Base-by-base conservation (phyloP, 352 stramenopile species). In the Poterioochromonas sp. region DNA sequence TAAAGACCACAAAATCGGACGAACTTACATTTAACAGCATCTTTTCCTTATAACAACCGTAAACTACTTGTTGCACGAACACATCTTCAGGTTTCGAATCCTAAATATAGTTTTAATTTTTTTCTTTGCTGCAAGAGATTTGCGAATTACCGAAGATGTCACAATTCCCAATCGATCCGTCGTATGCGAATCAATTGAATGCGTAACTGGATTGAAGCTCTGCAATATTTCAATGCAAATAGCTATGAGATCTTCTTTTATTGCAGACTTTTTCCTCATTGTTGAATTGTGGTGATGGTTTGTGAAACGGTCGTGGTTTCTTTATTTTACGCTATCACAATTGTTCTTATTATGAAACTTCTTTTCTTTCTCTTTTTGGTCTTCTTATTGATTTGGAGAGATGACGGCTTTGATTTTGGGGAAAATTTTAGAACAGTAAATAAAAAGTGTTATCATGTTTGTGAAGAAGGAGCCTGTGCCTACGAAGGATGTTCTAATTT, bases 1-100 rank as follows among this genome's bases (percentile, higher is more conserved):
- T 51, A 51, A 51, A 51, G 18, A 51, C 43, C 2, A 62, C 29
- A 2, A 62, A n/a, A 22, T 34, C 8, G 26, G 51, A 12, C 2
- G 26, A 32, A 32, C 26, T 62, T 22, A 62, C 51, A 8, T 71
- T 71, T 29, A 71, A n/a, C 34, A 71, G 3, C 5, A 81, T 26
- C 91, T 70, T 41, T 90, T 88, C 43, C 86, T 88, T 87, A 58
- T 88, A 90, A 0, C 84, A 91, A 15, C 89, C 89, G 76, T 94
- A 94, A 37, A 94, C 88, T 29, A 93, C 83, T 79, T 94, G 88
- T 81, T 92, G 88, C 0, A 93, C 77, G 60, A 94, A 91, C 22
- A 86, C 74, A 0, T 87, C 83, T 37, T 93, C 88, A 34, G 20
- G 2, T 37, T 83, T 68, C 0, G 26, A 3, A 1, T 35, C 26